Base-by-base conservation (phyloP, 2,329 filamentous ascomycete genomes). In the Didymella keratinophila region DNA sequence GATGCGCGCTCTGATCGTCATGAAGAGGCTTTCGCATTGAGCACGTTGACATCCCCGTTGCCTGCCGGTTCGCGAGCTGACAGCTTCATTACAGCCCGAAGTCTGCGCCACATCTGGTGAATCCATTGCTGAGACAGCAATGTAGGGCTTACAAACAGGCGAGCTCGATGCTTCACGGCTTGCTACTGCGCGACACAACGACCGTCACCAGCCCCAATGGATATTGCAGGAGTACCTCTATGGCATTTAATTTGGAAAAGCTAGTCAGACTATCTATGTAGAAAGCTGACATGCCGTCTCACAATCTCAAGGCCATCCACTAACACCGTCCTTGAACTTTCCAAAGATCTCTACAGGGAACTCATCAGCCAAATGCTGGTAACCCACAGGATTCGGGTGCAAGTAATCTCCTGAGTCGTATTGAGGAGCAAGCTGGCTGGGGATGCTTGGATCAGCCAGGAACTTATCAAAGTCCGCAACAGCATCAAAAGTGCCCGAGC, bases 351-450 rank as follows among this genome's bases (percentile, higher is more conserved):
- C 77, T 43, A 89, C 62, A 0, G 86, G 85, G 61, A 90, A 88
- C 50, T 74, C 72, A 56, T 86, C 79, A 1, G 87, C 87, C 67
- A 90, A 76, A 1, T 80, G 79, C 70, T 86, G 81, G 71, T 88
- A 90, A 0, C 86, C 87, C 2, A 70, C 77, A 0, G 81, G 81
- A 70, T 83, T 88, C 0, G 86, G 85, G 78, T 90, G 88, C 68
- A 90, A 70, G 70, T 87, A 87, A 73, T 90, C 88, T 0, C 88
- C 88, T 0, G 82, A 82, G 64, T 90, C 82, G 63, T 81, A 88
- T 58, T 79, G 68, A 12, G 71, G 69, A 21, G 78, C 79, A 69
- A 90, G 67, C 51, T 66, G 78, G n/a, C 79, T 81, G 20, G 76
- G 74, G 27, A 81, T 78, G 4, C 74, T 74, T 14, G 81, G 78